Base-by-base conservation (phyloP, 129 eudicot genomes). In the Heracleum sosnowskyi region DNA sequence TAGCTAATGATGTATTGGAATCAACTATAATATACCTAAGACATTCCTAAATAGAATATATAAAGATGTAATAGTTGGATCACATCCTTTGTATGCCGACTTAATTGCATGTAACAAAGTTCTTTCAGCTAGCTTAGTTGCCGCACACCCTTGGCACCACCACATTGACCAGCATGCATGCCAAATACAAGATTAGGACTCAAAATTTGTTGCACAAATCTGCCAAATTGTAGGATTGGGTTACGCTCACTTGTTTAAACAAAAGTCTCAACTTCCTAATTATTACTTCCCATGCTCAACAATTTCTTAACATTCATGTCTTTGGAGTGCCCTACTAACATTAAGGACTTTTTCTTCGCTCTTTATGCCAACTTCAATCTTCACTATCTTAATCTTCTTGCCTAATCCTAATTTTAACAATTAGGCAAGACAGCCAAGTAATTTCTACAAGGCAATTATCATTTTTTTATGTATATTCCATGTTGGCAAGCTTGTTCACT, bases 71-170 rank as follows among this genome's bases (percentile, higher is more conserved):
- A 80, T 79, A 78, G 92, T 86, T 85, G 82, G 82, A 76, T 89
- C 77, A 77, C 91, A 86, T 81, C 51, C 86, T 84, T 86, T 84
- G 26, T 80, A 81, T 82, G 92, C 77, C 60, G 51, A 79, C 78
- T 70, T 79, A 51, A 47, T 73, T 74, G 53, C 40, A 33, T 57
- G n/a, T 51, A 71, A 71, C 71, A 82, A 72, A 75, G 37, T 42
- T 68, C 64, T 77, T 40, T 82, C 26, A 24, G 17, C 31, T 73
- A 41, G 55, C 84, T 81, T 85, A 81, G 87, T 85, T 87, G 71
- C 63, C 69, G 78, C 91, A 89, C 91, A 85, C 88, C 81, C 86
- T 88, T 88, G 85, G 85, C 78, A 84, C 87, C 78, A 84, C 87
- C 81, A 73, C 81, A 75, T 64, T 80, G 75, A 84, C 74, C 78